phyloP scores from a whole-genome alignment of 2,329 filamentous ascomycete species.

The Colletotrichum salicis region DNA sequence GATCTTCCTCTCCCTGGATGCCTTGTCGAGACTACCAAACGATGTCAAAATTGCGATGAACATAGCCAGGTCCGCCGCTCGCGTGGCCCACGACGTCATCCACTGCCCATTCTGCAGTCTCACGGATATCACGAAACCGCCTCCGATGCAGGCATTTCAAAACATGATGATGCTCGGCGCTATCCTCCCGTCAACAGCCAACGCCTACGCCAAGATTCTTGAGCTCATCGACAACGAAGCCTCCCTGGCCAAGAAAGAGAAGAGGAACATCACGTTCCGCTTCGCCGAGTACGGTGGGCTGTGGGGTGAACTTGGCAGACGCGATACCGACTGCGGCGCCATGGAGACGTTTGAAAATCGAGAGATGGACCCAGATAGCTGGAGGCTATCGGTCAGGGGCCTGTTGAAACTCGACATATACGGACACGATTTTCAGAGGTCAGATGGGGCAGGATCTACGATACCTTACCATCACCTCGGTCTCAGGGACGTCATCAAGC shows the following conservation, averaged over 20 bases:
- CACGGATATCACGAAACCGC: slow-evolving; percentile 46
- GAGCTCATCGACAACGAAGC: slow-evolving; percentile 65
- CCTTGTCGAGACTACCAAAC: slow-evolving; percentile 57
- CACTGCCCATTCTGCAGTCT: slow-evolving; percentile 61
- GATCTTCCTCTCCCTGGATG: slow-evolving; percentile 62
- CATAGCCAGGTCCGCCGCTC: slow-evolving; percentile 59
- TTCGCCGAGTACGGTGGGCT: slow-evolving; percentile 60
- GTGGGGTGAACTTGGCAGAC: slow-evolving; percentile 51
- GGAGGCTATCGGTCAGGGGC: slow-evolving; percentile 64
- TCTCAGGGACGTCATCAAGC: slow-evolving; percentile 63
- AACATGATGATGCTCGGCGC: slow-evolving; percentile 69
- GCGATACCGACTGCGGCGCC: slow-evolving; percentile 41
- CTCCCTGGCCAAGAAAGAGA: slow-evolving; percentile 53
- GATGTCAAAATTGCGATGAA: slow-evolving; percentile 59
- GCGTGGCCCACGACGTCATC: slow-evolving; percentile 61
- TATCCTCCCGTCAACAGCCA: slow-evolving; percentile 66
- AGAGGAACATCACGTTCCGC: slow-evolving; percentile 55
- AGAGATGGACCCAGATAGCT: slow-evolving; percentile 62
- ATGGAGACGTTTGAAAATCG: slow-evolving; percentile 51
- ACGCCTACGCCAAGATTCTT: slow-evolving; percentile 67
- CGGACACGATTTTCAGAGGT: slow-evolving; percentile 51
- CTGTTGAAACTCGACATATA: slow-evolving; percentile 69
- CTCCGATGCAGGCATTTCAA: slow-evolving; percentile 63
- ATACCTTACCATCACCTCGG: slow-evolving; percentile 52
- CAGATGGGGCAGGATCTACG: slow-evolving; percentile 29